A percentile compares a stretch with the other conserved stretches of the same genome.
Evolutionary conservation across 768 basidiomycete genomes (phyloP).

Genomic region (Boletus tylopilopsis): DNA sequence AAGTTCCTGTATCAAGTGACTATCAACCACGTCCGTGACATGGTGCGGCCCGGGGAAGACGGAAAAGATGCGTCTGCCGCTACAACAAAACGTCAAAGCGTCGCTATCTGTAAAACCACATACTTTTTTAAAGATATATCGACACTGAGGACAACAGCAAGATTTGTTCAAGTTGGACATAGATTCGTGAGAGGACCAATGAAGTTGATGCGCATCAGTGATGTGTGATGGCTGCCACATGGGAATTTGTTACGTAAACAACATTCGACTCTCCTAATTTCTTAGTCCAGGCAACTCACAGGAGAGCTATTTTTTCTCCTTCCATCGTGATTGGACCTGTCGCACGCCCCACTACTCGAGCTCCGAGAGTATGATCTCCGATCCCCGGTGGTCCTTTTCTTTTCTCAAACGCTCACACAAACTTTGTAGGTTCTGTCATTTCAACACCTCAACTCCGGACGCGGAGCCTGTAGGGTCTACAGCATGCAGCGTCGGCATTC

Average conservation of each 20-base stretch:
- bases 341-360: too few species aligned
- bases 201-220: not conserved
- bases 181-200: conserved; percentile 6
- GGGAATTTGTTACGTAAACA: conserved; percentile 15
- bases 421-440: not conserved
- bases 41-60: not conserved
- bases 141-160: not conserved
- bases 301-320: too few species aligned
- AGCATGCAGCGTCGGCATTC: conserved; percentile 2
- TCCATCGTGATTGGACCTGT: too few species aligned
- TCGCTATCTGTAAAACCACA: not conserved
- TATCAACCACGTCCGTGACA: not conserved
- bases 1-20: not conserved
- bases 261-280: not conserved
- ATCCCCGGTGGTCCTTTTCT: not conserved
- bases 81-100: not conserved
- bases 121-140: not conserved
- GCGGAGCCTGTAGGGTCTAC: not conserved
- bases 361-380: too few species aligned
- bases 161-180: not conserved
- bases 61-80: not conserved
- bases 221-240: too few species aligned
- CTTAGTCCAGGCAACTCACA: too few species aligned
- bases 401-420: not conserved
- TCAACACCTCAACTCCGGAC: not conserved